phyloP scores from a whole-genome alignment of 169 alveolate genomes.

The Amoebophrya sp. region DNA sequence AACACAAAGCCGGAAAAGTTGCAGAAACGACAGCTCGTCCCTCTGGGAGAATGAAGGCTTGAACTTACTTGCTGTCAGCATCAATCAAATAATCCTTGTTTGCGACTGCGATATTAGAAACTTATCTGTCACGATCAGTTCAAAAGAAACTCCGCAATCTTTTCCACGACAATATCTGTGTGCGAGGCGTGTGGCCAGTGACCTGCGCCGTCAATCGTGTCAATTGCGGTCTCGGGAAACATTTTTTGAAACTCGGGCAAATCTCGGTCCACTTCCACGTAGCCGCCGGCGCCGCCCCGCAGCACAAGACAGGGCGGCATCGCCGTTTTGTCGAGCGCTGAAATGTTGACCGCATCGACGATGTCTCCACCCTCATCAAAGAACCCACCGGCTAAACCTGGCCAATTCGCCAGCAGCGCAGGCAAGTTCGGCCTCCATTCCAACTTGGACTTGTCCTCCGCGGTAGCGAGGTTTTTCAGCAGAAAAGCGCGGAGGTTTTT shows the following conservation, averaged over 20 bases:
- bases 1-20: too few species aligned
- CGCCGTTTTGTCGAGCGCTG: neutral
- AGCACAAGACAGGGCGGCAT: neutral
- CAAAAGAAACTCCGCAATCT: neutral
- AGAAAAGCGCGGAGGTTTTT: neutral
- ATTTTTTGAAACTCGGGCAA: neutral
- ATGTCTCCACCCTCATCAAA: neutral
- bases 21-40: too few species aligned
- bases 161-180: neutral
- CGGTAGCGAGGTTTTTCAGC: neutral
- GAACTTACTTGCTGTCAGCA: too few species aligned
- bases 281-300: neutral
- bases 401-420: neutral
- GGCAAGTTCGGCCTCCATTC: neutral
- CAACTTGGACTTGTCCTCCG: neutral
- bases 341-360: neutral
- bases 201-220: neutral
- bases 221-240: neutral
- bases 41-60: too few species aligned
- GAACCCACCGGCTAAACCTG: neutral
- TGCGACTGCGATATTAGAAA: too few species aligned
- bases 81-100: too few species aligned
- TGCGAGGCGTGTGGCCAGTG: constrained; percentile 1
- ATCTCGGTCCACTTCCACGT: neutral
- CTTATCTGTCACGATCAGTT: neutral